Base-by-base conservation (phyloP, 1,139 yeast species). In the Arxiozyma heterogenica region DNA sequence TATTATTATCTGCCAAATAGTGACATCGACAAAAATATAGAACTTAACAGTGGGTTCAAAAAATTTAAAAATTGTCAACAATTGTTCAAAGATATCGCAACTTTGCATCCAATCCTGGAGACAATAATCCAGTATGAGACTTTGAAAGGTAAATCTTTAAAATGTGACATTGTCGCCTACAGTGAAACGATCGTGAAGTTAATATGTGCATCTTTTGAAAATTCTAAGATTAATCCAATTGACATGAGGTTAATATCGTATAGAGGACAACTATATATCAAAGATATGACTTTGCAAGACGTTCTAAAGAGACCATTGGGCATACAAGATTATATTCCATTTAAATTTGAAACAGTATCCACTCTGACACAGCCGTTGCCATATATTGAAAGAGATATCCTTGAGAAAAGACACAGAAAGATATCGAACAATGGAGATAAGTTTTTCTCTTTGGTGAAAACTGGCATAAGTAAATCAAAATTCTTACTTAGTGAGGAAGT, bases 241-340 rank as follows among this genome's bases (percentile, higher is more conserved):
- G 82, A 81, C 57, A 71, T 86, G 54, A 82, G 87, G 58, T 71
- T 87, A 9, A 79, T 76, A 7, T 73, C 74, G 30, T 89, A 79
- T 67, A 96, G 91, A 66, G 95, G 93, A 0, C 96, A 89, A 63
- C 69, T 93, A n/a, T 88, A 90, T 67, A 81, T 93, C 49, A 86
- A 84, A 61, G 77, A 78, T 52, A 86, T 85, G 63, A 49, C 42
- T 18, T 30, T 42, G 12, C 64, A 67, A 59, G 46, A 68, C 62
- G 59, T 67, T 64, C 55, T 68, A 53, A 52, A 68, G 58, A 38
- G 54, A 7, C 54, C 57, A 3, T 53, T 58, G 47, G 49, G 57
- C 74, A 76, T 65, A 78, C 75, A 62, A 83, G 74, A 61, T 61
- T 86, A 75, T 62, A 73, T 82, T n/a, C 93, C 93, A 0, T 89